Conservation (phyloP, 2,329 filamentous ascomycete species). For the Penicillium brevicompactum region DNA sequence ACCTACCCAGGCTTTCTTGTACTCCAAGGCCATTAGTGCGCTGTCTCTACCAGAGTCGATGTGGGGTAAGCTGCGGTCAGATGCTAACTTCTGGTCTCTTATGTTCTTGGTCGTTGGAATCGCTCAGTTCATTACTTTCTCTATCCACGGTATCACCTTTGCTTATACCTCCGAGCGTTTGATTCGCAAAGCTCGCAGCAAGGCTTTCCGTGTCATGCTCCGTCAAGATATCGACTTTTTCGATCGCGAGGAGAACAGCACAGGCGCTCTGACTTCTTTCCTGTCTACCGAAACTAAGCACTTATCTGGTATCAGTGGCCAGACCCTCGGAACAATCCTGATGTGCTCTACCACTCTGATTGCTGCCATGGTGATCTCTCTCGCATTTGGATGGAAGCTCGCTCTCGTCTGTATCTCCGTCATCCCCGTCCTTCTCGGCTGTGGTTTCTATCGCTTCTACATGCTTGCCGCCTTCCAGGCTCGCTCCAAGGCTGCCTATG, state of each 20-base stretch:
- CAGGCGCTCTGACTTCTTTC: slow-evolving; percentile 85
- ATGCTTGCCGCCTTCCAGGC: slow-evolving; percentile 78
- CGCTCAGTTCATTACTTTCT: slow-evolving; percentile 70
- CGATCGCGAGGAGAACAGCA: slow-evolving; percentile 83
- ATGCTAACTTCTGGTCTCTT: slow-evolving; percentile 81
- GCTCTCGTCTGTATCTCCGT: slow-evolving; percentile 79
- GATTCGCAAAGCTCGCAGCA: slow-evolving; percentile 78
- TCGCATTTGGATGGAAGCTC: slow-evolving; percentile 85
- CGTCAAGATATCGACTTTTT: slow-evolving; percentile 94
- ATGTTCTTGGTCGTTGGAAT: slow-evolving; percentile 88
- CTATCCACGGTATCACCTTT: slow-evolving; percentile 71
- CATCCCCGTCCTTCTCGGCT: slow-evolving; percentile 74
- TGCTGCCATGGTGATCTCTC: slow-evolving; percentile 68
- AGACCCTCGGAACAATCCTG: slow-evolving; percentile 82
- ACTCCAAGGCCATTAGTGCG: slow-evolving; percentile 81
- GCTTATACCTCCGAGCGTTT: slow-evolving; percentile 85
- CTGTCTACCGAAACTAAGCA: slow-evolving; percentile 88
- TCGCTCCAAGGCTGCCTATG: slow-evolving; percentile 77
- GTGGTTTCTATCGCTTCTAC: slow-evolving; percentile 86
- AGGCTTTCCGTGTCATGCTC: slow-evolving; percentile 82
- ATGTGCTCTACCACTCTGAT: slow-evolving; percentile 79
- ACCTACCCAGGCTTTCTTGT: slow-evolving; percentile 76
- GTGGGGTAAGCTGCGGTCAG: slow-evolving; percentile 61
- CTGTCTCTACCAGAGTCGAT: slow-evolving; percentile 60
- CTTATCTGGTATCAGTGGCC: slow-evolving; percentile 82